Percentiles rank a stretch among this genome's conserved stretches.
These are phyloP conservation scores for Zygosaccharomyces bisporus DNA, from an alignment of 805 yeast species.

Conservation along the genomic window DNA sequence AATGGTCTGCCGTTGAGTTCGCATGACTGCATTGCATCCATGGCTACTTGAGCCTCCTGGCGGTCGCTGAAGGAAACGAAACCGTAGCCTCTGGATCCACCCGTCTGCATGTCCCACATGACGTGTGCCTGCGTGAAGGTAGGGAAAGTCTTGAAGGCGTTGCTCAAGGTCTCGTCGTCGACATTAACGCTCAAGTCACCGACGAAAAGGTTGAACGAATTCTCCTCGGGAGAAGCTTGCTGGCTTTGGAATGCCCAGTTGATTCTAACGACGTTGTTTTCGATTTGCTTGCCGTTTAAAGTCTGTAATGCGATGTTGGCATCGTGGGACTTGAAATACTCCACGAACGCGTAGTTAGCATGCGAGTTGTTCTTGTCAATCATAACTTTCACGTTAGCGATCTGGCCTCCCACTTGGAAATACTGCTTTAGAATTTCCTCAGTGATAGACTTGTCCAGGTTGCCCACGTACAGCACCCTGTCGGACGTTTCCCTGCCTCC, in stretches of 20 bases:
- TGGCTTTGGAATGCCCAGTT: constrained; percentile 86
- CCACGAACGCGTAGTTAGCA: constrained; percentile 80
- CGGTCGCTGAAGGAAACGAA: constrained; percentile 71
- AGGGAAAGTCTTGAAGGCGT: constrained; percentile 53
- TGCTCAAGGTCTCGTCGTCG: constrained; percentile 65
- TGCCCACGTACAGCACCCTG: constrained; percentile 73
- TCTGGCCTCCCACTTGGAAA: constrained; percentile 58
- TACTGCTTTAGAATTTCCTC: constrained; percentile 61
- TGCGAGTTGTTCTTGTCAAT: constrained; percentile 72
- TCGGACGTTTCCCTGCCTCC: constrained; percentile 81
- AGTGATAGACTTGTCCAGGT: constrained; percentile 58
- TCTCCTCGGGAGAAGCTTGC: constrained; percentile 53
- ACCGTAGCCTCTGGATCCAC: constrained; percentile 88
- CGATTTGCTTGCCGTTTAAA: constrained; percentile 55
- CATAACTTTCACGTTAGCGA: constrained; percentile 63
- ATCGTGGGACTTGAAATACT: constrained; percentile 52
- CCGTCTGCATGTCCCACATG: constrained; percentile 97
- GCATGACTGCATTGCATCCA: constrained; percentile 70
- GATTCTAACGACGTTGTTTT: constrained; percentile 55
- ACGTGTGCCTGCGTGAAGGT: constrained; percentile 80
- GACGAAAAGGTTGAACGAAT: constrained; percentile 71
- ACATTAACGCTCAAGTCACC: constrained; percentile 84
- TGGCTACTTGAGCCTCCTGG: constrained; percentile 69
- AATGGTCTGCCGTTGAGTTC: constrained; percentile 70
- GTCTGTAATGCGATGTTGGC: constrained; percentile 63